Percentiles rank a stretch among this genome's conserved stretches.
Conservation (phyloP, 805 yeast genomes). For the Metschnikowia dekortorum region DNA sequence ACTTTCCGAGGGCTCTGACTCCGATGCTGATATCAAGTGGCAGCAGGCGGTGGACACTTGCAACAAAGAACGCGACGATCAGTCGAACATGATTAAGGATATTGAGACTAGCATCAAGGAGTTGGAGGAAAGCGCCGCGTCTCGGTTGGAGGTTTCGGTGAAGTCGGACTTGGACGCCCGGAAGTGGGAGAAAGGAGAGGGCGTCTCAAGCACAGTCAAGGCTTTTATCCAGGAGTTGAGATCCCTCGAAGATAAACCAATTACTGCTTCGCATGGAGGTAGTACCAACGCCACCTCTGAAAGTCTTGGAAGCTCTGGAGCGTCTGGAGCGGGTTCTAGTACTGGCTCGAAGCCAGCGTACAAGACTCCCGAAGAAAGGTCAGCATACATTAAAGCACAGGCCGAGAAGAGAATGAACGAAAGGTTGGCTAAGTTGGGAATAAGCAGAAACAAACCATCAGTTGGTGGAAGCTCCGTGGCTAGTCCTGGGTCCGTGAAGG, state of each 20-base stretch:
- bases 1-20: constrained; percentile 40
- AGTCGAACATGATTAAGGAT: constrained; percentile 60
- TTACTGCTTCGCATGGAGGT: not conserved
- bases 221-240: constrained; percentile 56
- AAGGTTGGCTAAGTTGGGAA: constrained; percentile 75
- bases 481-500: constrained; percentile 1
- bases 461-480: not conserved
- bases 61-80: constrained; percentile 50
- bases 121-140: constrained; percentile 48
- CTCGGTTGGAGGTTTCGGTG: constrained; percentile 36
- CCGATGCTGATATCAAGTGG: constrained; percentile 51
- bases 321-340: not conserved
- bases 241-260: not conserved
- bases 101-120: constrained; percentile 68
- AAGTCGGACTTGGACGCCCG: constrained; percentile 49
- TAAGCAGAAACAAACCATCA: constrained; percentile 38
- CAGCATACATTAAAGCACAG: constrained; percentile 79
- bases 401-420: constrained; percentile 75
- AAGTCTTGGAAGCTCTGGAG: not conserved
- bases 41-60: constrained; percentile 49
- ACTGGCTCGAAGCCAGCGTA: constrained; percentile 17
- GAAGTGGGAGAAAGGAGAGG: constrained; percentile 80
- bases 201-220: constrained; percentile 60
- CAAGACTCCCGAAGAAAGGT: constrained; percentile 59
- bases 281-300: not conserved